phyloP scores from a whole-genome alignment of 2,329 filamentous ascomycete species.

The Elsinoe australis region DNA sequence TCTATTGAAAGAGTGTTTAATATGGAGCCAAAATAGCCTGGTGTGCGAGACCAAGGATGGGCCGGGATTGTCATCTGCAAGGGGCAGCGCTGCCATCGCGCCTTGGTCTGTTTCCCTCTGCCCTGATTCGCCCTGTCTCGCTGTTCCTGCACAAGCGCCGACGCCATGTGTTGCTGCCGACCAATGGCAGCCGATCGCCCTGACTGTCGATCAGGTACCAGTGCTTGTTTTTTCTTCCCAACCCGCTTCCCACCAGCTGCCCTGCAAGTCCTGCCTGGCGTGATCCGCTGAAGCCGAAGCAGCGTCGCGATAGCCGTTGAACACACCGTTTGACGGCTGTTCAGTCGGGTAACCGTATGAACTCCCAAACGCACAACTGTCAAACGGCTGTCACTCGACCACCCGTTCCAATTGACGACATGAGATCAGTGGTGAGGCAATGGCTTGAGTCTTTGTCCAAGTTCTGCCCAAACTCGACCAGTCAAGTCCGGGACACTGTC shows the following conservation, averaged over 20 bases:
- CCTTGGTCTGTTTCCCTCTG: too few relatives aligned
- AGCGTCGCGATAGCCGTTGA: conserved; percentile 1
- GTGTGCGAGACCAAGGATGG: background rate
- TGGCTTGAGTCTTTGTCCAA: conserved; percentile 10
- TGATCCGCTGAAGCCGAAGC: too few relatives aligned
- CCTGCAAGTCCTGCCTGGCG: too few relatives aligned
- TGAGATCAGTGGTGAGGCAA: conserved; percentile 5
- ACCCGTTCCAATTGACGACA: background rate
- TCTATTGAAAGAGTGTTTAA: conserved; percentile 8
- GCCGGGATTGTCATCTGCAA: conserved; percentile 15
- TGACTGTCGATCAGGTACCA: conserved; percentile 12
- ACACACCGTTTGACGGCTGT: conserved; percentile 6
- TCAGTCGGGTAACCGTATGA: conserved; percentile 4
- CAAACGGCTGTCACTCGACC: conserved; percentile 7
- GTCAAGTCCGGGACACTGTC: conserved; percentile 2
- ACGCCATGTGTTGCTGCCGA: background rate
- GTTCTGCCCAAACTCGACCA: conserved; percentile 2
- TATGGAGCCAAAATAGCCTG: conserved; percentile 4
- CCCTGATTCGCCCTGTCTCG: background rate
- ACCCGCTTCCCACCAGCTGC: too few relatives aligned
- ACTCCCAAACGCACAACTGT: conserved; percentile 5
- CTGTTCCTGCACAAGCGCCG: conserved; percentile 16
- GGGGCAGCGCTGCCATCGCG: background rate
- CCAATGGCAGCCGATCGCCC: background rate
- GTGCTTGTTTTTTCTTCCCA: conserved; percentile 13